Evolutionary conservation across 306 rosid genomes (phyloP).

Genomic region (Hippophae rhamnoides): DNA sequence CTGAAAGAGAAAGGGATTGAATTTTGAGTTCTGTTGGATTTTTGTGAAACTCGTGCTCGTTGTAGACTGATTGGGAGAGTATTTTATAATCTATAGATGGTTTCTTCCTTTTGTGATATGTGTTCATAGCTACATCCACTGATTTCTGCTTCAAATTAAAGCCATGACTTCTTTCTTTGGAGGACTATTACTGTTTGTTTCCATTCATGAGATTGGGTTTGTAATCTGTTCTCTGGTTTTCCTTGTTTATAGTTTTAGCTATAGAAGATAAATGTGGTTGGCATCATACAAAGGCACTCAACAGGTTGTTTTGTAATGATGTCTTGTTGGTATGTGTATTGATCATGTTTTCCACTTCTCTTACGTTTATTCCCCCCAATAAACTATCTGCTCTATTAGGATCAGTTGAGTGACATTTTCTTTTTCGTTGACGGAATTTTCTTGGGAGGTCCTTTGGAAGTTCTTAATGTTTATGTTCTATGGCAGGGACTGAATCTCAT

Average conservation of each 20-base stretch:
- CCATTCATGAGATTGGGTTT: background rate
- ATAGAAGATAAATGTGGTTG: background rate
- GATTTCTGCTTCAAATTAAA: background rate
- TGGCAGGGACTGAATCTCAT: constrained; percentile 18
- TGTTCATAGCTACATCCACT: background rate
- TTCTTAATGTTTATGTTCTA: constrained; percentile 17
- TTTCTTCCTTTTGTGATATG: background rate
- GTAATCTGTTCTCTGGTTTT: too few relatives aligned
- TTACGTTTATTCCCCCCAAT: background rate
- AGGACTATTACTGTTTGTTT: background rate
- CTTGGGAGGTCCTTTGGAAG: background rate
- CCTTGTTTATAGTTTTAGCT: constrained; percentile 6
- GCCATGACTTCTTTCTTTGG: background rate
- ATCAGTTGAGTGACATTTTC: background rate
- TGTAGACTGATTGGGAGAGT: background rate
- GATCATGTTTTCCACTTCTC: background rate
- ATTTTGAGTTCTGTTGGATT: background rate
- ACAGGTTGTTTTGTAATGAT: background rate
- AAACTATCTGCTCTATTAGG: background rate
- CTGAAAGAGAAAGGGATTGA: background rate
- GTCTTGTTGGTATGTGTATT: background rate
- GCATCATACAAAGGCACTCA: background rate
- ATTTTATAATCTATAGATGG: background rate
- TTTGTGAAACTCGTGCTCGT: background rate
- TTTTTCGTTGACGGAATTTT: background rate